Evolutionary conservation across 2,329 filamentous ascomycete species (phyloP), one percentile per base, ranked within the genome.

Genomic region (Scolecobasidium constrictum): DNA sequence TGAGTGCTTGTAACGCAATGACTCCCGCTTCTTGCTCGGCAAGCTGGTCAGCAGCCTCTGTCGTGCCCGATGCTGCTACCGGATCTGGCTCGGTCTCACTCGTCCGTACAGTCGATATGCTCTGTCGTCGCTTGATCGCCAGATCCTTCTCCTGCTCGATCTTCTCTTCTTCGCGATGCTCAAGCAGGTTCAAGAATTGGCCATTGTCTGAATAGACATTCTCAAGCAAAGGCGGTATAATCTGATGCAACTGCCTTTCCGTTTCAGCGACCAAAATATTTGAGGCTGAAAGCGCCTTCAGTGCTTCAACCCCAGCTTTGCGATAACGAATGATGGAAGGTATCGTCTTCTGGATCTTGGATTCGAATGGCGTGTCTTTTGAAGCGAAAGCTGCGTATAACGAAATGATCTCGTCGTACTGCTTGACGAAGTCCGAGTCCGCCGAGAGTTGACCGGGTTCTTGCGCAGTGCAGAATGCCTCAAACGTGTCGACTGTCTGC

Each of bases 11-110:
- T 52, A 94, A 71, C 4, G 92, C 90, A 48, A 93, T 68, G 5
- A 93, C 70, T 20, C 84, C 84, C 13, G 87, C 86, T 55, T 93
- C 84, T 64, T 94, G 81, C 61, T 96, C 88, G 2, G 86, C 88
- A 47, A 92, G 67, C 58, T 82, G 86, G 62, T 96, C 92, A 19
- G 86, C 86, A 56, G 95, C 90, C 18, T 81, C 81, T 1, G 85
- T 83, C 0, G 86, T 86, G 43, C 82, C 85, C 1, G 83, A 77
- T n/a, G 86, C 75, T 18, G 84, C 83, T 9, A 71, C 61, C 9
- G 73, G 66, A 40, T 77, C 72, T 35, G 83, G 73, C 39, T 68
- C 69, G 1, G 62, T 64, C 37, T 85, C 82, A 39, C 72, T 71
- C 1, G 83, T 88, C 44, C 76, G 73, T 6, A 86, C 81, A 0